phyloP scores from a whole-genome alignment of 805 yeast species.

The Saccharomycopsis schoenii region DNA sequence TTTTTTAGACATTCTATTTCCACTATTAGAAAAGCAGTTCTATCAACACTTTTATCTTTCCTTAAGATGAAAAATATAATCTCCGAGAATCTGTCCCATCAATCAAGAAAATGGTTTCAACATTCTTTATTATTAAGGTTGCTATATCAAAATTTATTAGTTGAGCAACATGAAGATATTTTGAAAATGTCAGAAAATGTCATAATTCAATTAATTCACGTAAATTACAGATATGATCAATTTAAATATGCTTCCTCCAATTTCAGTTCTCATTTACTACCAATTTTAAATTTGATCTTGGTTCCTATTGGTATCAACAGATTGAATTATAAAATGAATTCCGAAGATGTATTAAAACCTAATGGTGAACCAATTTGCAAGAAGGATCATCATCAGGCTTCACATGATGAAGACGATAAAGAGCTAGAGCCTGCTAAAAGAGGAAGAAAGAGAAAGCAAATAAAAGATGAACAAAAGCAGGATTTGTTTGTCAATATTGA shows the following conservation, averaged over 20 bases:
- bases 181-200: constrained; percentile 52
- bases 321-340: constrained; percentile 75
- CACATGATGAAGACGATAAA: constrained; percentile 18
- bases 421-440: constrained; percentile 22
- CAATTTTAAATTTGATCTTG: constrained; percentile 59
- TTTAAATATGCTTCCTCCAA: constrained; percentile 29
- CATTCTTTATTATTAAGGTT: constrained; percentile 64
- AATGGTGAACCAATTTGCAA: constrained; percentile 42
- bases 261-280: constrained; percentile 47
- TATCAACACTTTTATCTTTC: constrained; percentile 72
- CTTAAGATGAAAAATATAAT: constrained; percentile 38
- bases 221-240: constrained; percentile 27
- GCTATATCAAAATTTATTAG: constrained; percentile 74
- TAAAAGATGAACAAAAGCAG: constrained; percentile 16
- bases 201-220: constrained; percentile 44
- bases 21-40: constrained; percentile 80
- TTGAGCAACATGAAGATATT: constrained; percentile 80
- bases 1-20: constrained; percentile 89
- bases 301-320: constrained; percentile 95
- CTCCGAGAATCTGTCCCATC: constrained; percentile 25
- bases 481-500: constrained; percentile 76
- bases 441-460: constrained; percentile 39
- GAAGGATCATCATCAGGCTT: constrained; percentile 3
- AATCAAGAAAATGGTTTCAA: constrained; percentile 58
- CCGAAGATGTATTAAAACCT: constrained; percentile 65